A percentile compares a stretch with the other conserved stretches of the same genome.
Evolutionary conservation across 805 yeast species (phyloP).

Genomic region (Blastobotrys peoriensis): DNA sequence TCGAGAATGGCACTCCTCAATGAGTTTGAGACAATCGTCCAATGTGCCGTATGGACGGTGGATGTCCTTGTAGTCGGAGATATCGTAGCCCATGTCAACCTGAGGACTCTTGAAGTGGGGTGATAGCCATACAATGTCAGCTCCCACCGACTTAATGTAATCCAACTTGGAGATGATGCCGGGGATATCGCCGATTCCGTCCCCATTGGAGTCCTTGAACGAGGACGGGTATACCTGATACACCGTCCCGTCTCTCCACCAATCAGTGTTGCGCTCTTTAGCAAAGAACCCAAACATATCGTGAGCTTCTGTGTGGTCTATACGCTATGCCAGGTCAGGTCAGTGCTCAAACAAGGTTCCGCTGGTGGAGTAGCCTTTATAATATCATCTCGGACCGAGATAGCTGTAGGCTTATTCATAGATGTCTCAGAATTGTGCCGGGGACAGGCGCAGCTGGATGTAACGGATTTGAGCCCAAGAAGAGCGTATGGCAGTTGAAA

Average conservation of each 20-base stretch:
- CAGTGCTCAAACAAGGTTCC: too few species aligned
- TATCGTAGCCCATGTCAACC: constrained; percentile 60
- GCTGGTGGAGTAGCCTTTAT: too few species aligned
- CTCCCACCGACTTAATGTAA: constrained; percentile 45
- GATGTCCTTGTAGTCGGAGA: constrained; percentile 47
- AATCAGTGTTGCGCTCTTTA: constrained; percentile 1
- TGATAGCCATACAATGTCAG: constrained; percentile 50
- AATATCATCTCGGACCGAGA: too few species aligned
- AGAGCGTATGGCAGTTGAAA: too few species aligned
- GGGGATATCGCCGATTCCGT: constrained; percentile 52
- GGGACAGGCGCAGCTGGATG: too few species aligned
- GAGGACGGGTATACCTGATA: constrained; percentile 61
- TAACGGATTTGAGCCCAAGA: too few species aligned
- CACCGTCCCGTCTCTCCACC: constrained; percentile 54
- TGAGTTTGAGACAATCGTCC: constrained; percentile 46
- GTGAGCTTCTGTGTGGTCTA: too few species aligned
- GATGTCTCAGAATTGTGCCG: too few species aligned
- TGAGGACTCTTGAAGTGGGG: constrained; percentile 56
- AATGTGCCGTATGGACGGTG: constrained; percentile 49
- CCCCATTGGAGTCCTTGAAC: constrained; percentile 53
- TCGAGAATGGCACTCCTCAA: constrained; percentile 41
- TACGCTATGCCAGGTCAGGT: too few species aligned
- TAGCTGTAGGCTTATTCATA: too few species aligned
- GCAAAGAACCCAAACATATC: too few species aligned
- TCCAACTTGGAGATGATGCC: constrained; percentile 50